Evolutionary conservation across 2,329 filamentous ascomycete genomes (phyloP).

Genomic region (Epichloe amarillans): DNA sequence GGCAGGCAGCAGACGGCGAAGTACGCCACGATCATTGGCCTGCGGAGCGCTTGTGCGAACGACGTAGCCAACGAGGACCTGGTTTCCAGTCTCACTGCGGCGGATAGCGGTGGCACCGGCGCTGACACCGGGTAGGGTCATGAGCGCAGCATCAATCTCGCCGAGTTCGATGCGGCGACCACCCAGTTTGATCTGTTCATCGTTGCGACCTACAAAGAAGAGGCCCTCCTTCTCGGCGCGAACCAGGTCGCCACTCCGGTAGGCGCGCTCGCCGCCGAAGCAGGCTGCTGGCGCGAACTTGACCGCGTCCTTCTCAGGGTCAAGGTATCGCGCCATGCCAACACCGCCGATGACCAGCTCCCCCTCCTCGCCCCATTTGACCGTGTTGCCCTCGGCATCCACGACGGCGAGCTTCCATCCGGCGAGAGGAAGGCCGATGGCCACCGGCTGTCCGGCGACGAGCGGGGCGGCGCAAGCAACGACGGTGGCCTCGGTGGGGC

Average conservation of each 20-base stretch:
- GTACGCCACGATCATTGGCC: slow-evolving; percentile 1
- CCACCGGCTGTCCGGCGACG: slow-evolving; percentile 7
- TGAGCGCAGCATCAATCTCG: slow-evolving; percentile 14
- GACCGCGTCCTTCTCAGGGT: slow-evolving; percentile 9
- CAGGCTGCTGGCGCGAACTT: slow-evolving; percentile 10
- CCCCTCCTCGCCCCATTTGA: slow-evolving; percentile 19
- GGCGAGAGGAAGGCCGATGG: slow-evolving; percentile 11
- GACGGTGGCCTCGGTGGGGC: slow-evolving; percentile 13
- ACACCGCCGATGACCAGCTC: slow-evolving; percentile 13
- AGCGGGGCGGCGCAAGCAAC: slow-evolving; percentile 11
- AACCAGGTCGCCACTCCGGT: slow-evolving; percentile 15
- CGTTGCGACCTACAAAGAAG: slow-evolving; percentile 14
- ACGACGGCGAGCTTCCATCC: slow-evolving; percentile 13
- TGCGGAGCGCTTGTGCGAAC: slow-evolving; percentile 3
- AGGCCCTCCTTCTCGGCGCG: slow-evolving; percentile 11
- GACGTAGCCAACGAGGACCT: slow-evolving; percentile 11
- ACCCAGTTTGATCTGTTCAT: slow-evolving; percentile 17
- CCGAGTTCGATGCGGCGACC: slow-evolving; percentile 16
- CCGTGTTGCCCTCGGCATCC: slow-evolving; percentile 29
- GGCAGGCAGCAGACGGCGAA: slow-evolving; percentile 8
- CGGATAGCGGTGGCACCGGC: slow-evolving; percentile 9
- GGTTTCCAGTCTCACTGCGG: slow-evolving; percentile 9
- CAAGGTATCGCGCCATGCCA: slow-evolving; percentile 12
- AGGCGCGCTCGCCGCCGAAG: slow-evolving; percentile 12
- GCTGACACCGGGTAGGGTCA: slow-evolving; percentile 10